phyloP scores from a whole-genome alignment of 495 filamentous ascomycete species.

The Parmelia sp. region DNA sequence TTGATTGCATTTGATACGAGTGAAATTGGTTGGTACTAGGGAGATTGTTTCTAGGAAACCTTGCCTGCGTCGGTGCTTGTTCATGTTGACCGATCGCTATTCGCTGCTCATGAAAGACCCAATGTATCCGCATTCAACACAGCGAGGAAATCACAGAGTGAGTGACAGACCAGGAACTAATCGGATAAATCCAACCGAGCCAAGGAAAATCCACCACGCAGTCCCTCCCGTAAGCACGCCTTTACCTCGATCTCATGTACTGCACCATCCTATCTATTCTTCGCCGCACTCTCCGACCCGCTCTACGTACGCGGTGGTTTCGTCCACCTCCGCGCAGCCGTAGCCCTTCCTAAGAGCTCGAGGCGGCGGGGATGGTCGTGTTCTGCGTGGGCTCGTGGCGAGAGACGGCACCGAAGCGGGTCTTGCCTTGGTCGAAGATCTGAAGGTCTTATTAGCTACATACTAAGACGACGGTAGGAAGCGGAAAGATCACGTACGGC shows the following conservation, averaged over 20 bases:
- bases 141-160: no score
- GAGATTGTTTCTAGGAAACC: not conserved
- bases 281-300: not conserved
- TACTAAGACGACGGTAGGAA: not conserved
- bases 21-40: not conserved
- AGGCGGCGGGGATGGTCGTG: constrained; percentile 19
- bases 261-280: not conserved
- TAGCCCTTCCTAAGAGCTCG: constrained; percentile 7
- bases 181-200: no score
- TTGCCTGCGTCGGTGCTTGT: not conserved
- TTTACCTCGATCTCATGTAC: not conserved
- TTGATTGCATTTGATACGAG: not conserved
- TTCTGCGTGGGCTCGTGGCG: constrained; percentile 47
- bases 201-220: no score
- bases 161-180: no score
- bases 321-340: not conserved
- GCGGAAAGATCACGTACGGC: constrained; percentile 46
- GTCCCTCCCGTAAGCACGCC: not conserved
- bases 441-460: constrained; percentile 26
- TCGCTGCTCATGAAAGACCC: not conserved
- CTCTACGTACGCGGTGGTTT: not conserved
- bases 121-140: no score
- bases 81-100: not conserved
- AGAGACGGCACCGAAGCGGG: constrained; percentile 62
- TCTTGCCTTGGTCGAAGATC: constrained; percentile 73